Evolutionary conservation across 2,329 filamentous ascomycete genomes (phyloP).

Genomic region (Plectosphaerella sp.): DNA sequence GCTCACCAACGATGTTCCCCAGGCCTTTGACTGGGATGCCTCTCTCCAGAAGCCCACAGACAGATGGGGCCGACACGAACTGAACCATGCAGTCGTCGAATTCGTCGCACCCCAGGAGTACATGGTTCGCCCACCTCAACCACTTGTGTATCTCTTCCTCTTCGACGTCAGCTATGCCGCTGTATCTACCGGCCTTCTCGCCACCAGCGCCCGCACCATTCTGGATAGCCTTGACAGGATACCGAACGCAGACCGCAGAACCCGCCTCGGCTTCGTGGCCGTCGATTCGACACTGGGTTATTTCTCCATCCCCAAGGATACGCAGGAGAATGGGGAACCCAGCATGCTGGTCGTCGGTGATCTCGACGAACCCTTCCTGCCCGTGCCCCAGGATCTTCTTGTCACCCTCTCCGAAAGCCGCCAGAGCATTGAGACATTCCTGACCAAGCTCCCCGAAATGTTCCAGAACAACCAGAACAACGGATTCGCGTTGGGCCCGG

Average conservation of each 20-base stretch:
- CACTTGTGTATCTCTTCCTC: conserved; percentile 90
- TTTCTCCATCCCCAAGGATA: conserved; percentile 89
- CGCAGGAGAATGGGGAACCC: conserved; percentile 77
- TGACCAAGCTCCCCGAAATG: conserved; percentile 90
- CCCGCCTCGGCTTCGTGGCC: conserved; percentile 88
- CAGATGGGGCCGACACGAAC: conserved; percentile 83
- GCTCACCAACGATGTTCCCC: conserved; percentile 96
- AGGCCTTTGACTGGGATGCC: conserved; percentile 97
- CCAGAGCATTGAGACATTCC: conserved; percentile 85
- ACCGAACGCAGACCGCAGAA: conserved; percentile 94
- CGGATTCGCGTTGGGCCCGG: conserved; percentile 91
- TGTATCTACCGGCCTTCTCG: conserved; percentile 84
- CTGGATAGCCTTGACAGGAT: conserved; percentile 93
- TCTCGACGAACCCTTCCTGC: conserved; percentile 92
- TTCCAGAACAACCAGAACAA: conserved; percentile 91
- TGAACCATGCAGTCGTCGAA: conserved; percentile 96
- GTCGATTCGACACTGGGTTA: conserved; percentile 95
- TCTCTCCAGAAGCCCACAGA: conserved; percentile 87
- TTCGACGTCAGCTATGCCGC: conserved; percentile 92
- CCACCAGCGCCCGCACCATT: conserved; percentile 89
- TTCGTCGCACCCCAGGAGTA: conserved; percentile 98
- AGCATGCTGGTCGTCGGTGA: conserved; percentile 94
- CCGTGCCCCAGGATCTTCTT: conserved; percentile 85
- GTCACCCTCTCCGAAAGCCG: conserved; percentile 87
- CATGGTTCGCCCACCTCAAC: conserved; percentile 96